Evolutionary conservation across 2,329 filamentous ascomycete genomes (phyloP).

Genomic region (Leptographium procerum): DNA sequence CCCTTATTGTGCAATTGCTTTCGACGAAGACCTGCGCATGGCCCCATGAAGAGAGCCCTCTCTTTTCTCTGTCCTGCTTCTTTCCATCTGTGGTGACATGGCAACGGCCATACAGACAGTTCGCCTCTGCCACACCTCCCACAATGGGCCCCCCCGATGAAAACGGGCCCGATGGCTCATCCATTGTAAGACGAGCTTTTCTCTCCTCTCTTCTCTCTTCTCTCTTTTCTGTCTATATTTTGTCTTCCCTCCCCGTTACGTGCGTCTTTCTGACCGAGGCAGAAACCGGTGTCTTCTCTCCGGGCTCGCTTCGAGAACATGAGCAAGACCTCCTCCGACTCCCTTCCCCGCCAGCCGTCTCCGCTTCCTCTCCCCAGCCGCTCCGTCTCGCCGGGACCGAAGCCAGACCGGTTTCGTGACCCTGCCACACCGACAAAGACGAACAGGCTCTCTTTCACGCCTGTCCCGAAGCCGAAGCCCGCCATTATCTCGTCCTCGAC

Average conservation of each 20-base stretch:
- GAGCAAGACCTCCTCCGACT: constrained; percentile 33
- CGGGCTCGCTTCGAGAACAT: constrained; percentile 75
- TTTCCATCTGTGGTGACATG: too few relatives aligned
- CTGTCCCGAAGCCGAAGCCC: constrained; percentile 28
- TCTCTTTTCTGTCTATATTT: too few relatives aligned
- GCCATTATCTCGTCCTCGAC: background rate
- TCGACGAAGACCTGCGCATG: background rate
- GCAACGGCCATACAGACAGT: background rate
- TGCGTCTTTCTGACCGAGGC: background rate
- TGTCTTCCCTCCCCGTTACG: background rate
- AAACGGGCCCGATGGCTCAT: constrained; percentile 63
- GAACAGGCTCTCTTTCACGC: constrained; percentile 24
- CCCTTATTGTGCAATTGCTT: background rate
- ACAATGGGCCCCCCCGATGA: constrained; percentile 32
- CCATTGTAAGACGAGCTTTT: constrained; percentile 64
- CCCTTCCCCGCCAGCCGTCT: constrained; percentile 1
- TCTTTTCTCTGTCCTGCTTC: background rate
- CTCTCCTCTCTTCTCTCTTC: too few relatives aligned
- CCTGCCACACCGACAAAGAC: constrained; percentile 15
- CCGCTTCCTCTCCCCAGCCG: constrained; percentile 17
- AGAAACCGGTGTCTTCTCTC: constrained; percentile 76
- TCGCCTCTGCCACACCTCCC: background rate
- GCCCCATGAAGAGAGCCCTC: background rate
- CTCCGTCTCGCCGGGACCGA: constrained; percentile 26
- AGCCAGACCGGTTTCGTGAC: constrained; percentile 31